Evolutionary conservation across 2,329 filamentous ascomycete species (phyloP), one percentile per base, ranked within the genome.

Genomic region (Penicillium sp.): DNA sequence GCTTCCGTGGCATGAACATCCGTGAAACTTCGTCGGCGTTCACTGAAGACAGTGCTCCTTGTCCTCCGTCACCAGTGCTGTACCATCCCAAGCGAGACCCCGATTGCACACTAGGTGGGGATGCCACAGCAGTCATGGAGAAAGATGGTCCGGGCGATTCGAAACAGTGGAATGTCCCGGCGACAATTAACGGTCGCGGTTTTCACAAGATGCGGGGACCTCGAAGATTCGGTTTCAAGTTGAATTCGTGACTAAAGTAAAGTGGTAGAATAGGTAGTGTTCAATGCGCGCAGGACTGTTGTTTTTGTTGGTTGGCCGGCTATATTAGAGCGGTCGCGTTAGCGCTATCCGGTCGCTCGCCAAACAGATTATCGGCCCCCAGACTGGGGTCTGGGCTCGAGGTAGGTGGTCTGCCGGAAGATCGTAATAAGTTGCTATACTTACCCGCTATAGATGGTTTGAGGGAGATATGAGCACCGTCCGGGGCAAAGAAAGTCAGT

Each of bases 1-100:
- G 86, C 77, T 96, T 96, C 65, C 91, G 89, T 68, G 90, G 89
- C 82, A 89, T 87, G 72, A 95, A 90, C 83, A 95, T 92, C 73
- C 88, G 87, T 76, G 88, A 85, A 61, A 87, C 85, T 74, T 95
- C 90, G 77, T 95, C 90, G 71, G 86, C 77, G 76, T 88, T 89
- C 85, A 90, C 89, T 69, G 87, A 81, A 77, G 82, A 80, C 65
- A 84, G 76, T 70, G 80, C 79, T 76, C 81, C 84, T 75, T 81
- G 77, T 69, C 77, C 76, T 74, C 75, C 76, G 74, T 81, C 79
- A 78, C 75, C 68, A 76, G 74, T 62, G 58, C 65, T 75, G 72
- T 78, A 83, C 83, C 83, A 85, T 83, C 80, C 80, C 74, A 81
- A 75, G 70, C 77, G 79, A 67, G 80, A 76, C 66, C 80, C 78